phyloP scores from a whole-genome alignment of 805 yeast genomes.

The Candida insectorum region DNA sequence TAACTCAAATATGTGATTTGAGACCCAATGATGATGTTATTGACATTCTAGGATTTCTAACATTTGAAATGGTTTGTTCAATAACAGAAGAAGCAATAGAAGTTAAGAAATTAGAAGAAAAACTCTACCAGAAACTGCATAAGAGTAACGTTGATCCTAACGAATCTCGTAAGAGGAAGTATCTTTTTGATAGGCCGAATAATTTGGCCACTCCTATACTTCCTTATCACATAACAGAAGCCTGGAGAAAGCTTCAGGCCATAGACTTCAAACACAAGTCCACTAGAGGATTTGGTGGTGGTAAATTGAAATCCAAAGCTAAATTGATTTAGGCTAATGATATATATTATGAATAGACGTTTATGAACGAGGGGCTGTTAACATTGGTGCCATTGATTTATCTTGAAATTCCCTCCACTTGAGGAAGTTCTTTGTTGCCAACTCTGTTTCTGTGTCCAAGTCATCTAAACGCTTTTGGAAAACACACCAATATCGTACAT shows the following conservation, averaged over 20 bases:
- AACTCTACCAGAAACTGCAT: conserved; percentile 35
- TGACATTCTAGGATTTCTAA: conserved; percentile 90
- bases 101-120: conserved; percentile 68
- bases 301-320: conserved; percentile 51
- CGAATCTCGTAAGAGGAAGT: conserved; percentile 36
- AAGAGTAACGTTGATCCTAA: conserved; percentile 15
- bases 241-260: conserved; percentile 77
- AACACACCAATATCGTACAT: conserved; percentile 28
- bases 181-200: conserved; percentile 84
- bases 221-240: conserved; percentile 82
- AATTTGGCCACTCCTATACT: conserved; percentile 73
- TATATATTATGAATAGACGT: not conserved
- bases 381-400: conserved; percentile 2
- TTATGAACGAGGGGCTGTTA: conserved; percentile 1
- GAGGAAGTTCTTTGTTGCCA: conserved; percentile 24
- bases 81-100: conserved; percentile 87
- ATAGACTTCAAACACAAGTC: conserved; percentile 57
- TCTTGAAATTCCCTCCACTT: conserved; percentile 34
- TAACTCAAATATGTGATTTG: conserved; percentile 77
- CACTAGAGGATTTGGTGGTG: conserved; percentile 69
- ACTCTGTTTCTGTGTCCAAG: conserved; percentile 7
- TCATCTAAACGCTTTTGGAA: conserved; percentile 26
- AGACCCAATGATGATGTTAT: conserved; percentile 95
- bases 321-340: conserved; percentile 37
- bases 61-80: conserved; percentile 95